Percentiles rank a stretch among this genome's conserved stretches.
Conservation (phyloP, 495 filamentous ascomycete genomes). For the Jackrogersella minutella region DNA sequence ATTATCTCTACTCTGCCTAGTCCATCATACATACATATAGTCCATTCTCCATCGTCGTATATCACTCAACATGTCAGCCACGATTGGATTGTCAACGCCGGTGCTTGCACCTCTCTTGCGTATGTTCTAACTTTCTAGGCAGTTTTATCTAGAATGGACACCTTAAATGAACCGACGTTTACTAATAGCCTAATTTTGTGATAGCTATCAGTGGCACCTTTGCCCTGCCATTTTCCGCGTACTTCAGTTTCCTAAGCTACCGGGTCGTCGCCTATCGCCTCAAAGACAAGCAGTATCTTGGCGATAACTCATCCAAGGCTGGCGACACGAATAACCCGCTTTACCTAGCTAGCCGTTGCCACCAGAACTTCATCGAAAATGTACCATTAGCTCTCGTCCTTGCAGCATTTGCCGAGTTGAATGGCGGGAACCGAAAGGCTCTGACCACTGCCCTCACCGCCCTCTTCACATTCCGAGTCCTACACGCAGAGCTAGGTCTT, state of each 20-base stretch:
- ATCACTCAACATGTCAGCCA: constrained; percentile 20
- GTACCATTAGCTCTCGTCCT: constrained; percentile 44
- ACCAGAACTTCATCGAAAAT: constrained; percentile 56
- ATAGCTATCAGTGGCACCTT: constrained; percentile 56
- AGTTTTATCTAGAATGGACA: background rate
- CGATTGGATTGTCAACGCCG: constrained; percentile 12
- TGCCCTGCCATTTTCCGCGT: constrained; percentile 55
- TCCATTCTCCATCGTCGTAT: background rate
- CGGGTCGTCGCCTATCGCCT: constrained; percentile 53
- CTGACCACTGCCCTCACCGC: constrained; percentile 48
- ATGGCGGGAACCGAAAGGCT: constrained; percentile 49
- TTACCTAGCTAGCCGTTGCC: constrained; percentile 45
- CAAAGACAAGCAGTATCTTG: constrained; percentile 44
- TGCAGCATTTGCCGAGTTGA: constrained; percentile 52
- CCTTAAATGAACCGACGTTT: background rate
- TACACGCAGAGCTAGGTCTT: constrained; percentile 53
- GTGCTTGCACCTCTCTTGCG: constrained; percentile 31
- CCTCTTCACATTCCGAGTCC: constrained; percentile 49
- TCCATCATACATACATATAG: background rate
- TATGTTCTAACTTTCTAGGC: constrained; percentile 14
- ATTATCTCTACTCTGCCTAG: background rate
- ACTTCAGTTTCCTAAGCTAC: constrained; percentile 51
- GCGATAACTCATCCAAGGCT: constrained; percentile 40
- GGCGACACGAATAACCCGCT: constrained; percentile 36
- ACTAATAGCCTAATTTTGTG: background rate